phyloP scores from a whole-genome alignment of 2,329 filamentous ascomycete species.

The Trichoderma brevicompactum region DNA sequence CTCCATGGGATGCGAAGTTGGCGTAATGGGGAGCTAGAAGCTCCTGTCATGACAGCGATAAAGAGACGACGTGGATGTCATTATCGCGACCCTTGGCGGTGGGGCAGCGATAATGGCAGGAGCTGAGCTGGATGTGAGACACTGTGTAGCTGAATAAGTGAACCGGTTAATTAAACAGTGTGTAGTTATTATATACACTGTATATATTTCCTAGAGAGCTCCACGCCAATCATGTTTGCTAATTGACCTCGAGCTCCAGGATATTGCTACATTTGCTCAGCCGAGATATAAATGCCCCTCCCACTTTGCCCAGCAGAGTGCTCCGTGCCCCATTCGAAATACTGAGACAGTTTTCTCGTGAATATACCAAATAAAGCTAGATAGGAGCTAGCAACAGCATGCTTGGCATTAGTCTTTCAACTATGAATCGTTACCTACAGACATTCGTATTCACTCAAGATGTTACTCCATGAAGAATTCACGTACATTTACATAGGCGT shows the following conservation, averaged over 20 bases:
- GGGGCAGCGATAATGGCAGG: constrained; percentile 6
- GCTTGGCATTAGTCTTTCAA: not conserved
- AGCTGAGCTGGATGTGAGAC: not conserved
- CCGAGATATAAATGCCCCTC: not conserved
- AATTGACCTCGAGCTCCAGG: constrained; percentile 1
- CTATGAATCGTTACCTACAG: too few species aligned
- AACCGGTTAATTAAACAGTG: not conserved
- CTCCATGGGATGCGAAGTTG: constrained; percentile 63
- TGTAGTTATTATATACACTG: not conserved
- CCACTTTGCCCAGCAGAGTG: not conserved
- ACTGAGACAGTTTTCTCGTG: not conserved
- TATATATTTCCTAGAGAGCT: not conserved
- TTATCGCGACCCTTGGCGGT: constrained; percentile 22
- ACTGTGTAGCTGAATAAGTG: not conserved
- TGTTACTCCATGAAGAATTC: not conserved
- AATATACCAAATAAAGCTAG: not conserved
- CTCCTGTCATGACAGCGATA: constrained; percentile 25
- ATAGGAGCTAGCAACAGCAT: too few species aligned
- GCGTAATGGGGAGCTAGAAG: constrained; percentile 15
- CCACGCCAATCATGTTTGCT: constrained; percentile 7
- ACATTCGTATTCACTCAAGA: too few species aligned
- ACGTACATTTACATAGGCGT: not conserved
- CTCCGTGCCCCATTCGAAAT: not conserved
- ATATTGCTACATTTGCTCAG: not conserved
- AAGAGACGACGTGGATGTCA: constrained; percentile 27